A percentile compares a stretch with the other conserved stretches of the same genome.
Conservation (phyloP, 2,329 filamentous ascomycete genomes). For the Emergomyces africanus region DNA sequence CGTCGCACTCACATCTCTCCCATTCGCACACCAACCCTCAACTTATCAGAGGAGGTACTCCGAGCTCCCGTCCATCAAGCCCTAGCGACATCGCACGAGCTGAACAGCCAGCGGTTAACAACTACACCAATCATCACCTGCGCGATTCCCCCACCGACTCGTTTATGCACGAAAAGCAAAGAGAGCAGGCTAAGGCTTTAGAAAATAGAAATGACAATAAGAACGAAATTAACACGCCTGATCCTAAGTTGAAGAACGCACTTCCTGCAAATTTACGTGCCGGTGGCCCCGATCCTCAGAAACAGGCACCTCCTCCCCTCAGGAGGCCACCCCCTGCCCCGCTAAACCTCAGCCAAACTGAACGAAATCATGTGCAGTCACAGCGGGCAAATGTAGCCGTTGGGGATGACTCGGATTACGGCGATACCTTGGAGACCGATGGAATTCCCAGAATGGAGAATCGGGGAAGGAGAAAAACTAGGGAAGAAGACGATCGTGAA, state of each 20-base stretch:
- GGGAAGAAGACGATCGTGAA: constrained; percentile 74
- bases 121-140: background rate
- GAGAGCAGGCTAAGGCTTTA: background rate
- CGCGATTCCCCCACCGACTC: background rate
- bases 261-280: background rate
- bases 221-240: background rate
- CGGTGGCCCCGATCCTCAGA: constrained; percentile 4
- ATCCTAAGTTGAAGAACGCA: background rate
- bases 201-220: background rate
- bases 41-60: background rate
- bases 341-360: constrained; percentile 50
- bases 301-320: constrained; percentile 45
- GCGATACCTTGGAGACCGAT: constrained; percentile 59
- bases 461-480: constrained; percentile 67
- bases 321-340: constrained; percentile 80
- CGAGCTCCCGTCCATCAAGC: background rate
- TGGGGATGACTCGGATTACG: constrained; percentile 72
- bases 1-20: background rate
- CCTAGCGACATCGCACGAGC: background rate
- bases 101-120: background rate
- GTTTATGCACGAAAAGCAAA: background rate
- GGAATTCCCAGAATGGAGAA: constrained; percentile 43
- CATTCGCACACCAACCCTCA: background rate
- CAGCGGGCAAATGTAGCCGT: constrained; percentile 35
- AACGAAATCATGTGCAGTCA: constrained; percentile 31